Percentiles rank a stretch among this genome's conserved stretches.
These are phyloP conservation scores for Agroathelia rolfsii DNA, from an alignment of 1,284 basidiomycete species.

Conservation along the genomic window DNA sequence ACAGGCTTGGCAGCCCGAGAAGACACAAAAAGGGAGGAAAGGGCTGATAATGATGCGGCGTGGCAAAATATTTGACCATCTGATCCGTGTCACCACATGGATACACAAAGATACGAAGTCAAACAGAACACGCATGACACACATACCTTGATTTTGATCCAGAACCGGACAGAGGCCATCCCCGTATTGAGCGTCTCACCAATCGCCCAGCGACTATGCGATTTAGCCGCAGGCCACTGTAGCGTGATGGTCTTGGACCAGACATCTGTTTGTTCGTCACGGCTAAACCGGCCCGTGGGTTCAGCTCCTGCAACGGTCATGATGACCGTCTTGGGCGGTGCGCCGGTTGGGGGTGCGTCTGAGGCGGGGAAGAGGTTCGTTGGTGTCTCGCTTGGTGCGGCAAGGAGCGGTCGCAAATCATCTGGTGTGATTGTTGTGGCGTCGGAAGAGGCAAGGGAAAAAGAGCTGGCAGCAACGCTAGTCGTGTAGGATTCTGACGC, in stretches of 20 bases:
- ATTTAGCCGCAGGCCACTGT: slow-evolving; percentile 62
- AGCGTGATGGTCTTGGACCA: slow-evolving; percentile 57
- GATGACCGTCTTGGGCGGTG: slow-evolving; percentile 35
- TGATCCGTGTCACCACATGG: too few species aligned
- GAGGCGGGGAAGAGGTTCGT: slow-evolving; percentile 12
- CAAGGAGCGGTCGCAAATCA: slow-evolving; percentile 19
- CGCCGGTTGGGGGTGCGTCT: slow-evolving; percentile 15
- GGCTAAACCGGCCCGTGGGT: slow-evolving; percentile 42
- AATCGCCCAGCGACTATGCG: slow-evolving; percentile 61
- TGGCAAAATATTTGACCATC: too few species aligned
- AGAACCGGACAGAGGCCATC: slow-evolving; percentile 59
- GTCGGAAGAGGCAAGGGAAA: slow-evolving; percentile 13
- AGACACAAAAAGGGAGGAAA: too few species aligned
- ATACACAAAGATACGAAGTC: too few species aligned
- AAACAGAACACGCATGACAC: too few species aligned
- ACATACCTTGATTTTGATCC: slow-evolving; percentile 56
- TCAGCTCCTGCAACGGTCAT: slow-evolving; percentile 50
- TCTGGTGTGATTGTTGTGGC: slow-evolving; percentile 11
- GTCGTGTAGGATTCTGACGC: slow-evolving; percentile 21
- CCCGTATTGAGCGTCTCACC: slow-evolving; percentile 65
- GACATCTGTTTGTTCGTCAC: slow-evolving; percentile 41
- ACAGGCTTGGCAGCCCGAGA: too few species aligned
- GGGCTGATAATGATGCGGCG: too few species aligned
- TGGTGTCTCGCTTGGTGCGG: too few species aligned
- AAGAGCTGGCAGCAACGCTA: slow-evolving; percentile 20